Base-by-base conservation (phyloP, 2,329 filamentous ascomycete genomes). In the Paecilomyces dactylethromorphus region DNA sequence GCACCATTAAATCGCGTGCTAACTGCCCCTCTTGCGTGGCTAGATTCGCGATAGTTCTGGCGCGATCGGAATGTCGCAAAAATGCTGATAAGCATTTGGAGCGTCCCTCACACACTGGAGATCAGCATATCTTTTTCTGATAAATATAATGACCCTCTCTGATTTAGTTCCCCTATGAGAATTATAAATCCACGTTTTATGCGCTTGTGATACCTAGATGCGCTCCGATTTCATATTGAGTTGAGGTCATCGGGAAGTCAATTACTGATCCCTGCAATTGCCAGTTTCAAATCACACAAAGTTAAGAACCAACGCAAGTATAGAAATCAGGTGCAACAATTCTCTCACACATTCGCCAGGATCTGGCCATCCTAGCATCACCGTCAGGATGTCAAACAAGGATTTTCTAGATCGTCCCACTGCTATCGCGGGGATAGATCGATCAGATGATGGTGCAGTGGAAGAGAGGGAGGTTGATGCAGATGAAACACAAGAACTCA, bases 401-500 rank as follows among this genome's bases (percentile, higher is more conserved):
- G 33, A 29, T 55, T 15, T 26, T 45, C 29, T 55, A 7, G 31
- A 26, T 35, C 24, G 33, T 45, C 39, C 39, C 21, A 45, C 39
- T 45, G 21, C 39, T 6, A 45, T 45, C n/a, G 18, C 15, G 15
- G 39, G 39, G 3, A n/a, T 45, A 7, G 15, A 18, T 29, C 59
- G 49, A 59, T 55, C 24, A 53, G 39, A 60, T 58, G 52, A 60
- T 13, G 11, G 53, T n/a, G 10, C 39, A 50, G n/a, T 6, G 49
- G 51, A 57, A 35, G 13, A 50, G 15, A 24, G 45, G 24, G 35
- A 59, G 18, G 45, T 54, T 33, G 55, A 26, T 39, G 3, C 57
- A 45, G 54, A 55, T 4, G 60, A 57, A 52, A 58, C 63, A 64
- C 58, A 45, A 64, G 67, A 63, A 18, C 58, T 58, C 13, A 60